These are phyloP conservation scores for Chiua virens DNA, from an alignment of 768 basidiomycete species.

Conservation along the genomic window DNA sequence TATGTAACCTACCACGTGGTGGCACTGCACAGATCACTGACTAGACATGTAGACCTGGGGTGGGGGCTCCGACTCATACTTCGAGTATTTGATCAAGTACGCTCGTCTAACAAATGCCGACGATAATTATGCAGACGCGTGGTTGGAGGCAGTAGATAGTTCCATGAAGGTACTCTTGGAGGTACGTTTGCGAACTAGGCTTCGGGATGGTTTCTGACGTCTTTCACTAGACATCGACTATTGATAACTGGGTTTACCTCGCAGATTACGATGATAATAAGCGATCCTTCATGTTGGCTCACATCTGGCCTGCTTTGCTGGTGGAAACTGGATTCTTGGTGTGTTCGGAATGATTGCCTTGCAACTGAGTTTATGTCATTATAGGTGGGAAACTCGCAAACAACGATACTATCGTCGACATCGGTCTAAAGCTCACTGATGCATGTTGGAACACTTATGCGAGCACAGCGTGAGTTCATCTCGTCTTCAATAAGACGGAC, in stretches of 20 bases:
- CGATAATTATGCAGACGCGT: conserved; percentile 59
- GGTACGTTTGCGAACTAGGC: conserved; percentile 33
- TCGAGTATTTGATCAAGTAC: conserved; percentile 76
- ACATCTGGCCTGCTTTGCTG: conserved; percentile 72
- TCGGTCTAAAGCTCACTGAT: conserved; percentile 61
- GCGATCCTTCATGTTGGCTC: conserved; percentile 62
- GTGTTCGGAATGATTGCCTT: neutral
- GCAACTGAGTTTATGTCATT: conserved; percentile 2
- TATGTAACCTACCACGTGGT: conserved; percentile 25
- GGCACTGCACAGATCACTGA: neutral
- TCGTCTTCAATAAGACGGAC: neutral
- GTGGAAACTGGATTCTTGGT: conserved; percentile 77
- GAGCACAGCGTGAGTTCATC: conserved; percentile 52
- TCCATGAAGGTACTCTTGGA: conserved; percentile 61
- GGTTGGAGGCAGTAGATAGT: conserved; percentile 70
- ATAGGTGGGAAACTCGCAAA: conserved; percentile 66
- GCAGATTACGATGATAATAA: conserved; percentile 54
- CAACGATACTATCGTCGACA: conserved; percentile 66
- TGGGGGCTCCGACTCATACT: conserved; percentile 71
- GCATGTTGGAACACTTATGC: conserved; percentile 83
- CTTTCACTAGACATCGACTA: conserved; percentile 54
- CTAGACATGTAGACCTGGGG: conserved; percentile 58
- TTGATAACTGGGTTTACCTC: conserved; percentile 60
- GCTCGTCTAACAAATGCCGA: conserved; percentile 65
- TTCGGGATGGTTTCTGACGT: neutral